A percentile compares a stretch with the other conserved stretches of the same genome.
phyloP scores from a whole-genome alignment of 176 grass and related monocot genomes.

The Cenchrus purpureus region DNA sequence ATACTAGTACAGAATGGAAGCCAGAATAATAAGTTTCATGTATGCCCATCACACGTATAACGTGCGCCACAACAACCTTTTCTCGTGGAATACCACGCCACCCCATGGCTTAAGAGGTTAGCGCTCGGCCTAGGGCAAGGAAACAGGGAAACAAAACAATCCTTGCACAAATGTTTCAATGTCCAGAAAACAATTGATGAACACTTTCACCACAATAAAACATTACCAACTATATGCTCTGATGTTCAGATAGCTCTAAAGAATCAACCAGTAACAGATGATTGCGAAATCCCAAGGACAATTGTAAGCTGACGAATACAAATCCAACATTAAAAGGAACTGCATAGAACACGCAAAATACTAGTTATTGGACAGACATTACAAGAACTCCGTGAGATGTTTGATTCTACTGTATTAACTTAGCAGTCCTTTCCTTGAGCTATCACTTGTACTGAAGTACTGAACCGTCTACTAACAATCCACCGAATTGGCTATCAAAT shows the following conservation, averaged over 20 bases:
- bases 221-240: neutral
- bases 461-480: neutral
- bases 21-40: constrained; percentile 49
- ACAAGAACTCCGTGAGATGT: neutral
- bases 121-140: constrained; percentile 84
- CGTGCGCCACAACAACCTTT: constrained; percentile 80
- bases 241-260: no score
- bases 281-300: neutral
- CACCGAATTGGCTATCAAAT: neutral
- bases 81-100: constrained; percentile 92
- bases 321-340: no score
- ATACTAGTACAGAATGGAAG: constrained; percentile 33
- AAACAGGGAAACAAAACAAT: neutral
- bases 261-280: neutral
- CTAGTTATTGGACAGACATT: no score
- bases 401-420: neutral
- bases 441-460: neutral
- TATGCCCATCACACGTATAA: constrained; percentile 84
- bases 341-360: neutral
- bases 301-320: neutral
- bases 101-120: constrained; percentile 68
- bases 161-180: neutral
- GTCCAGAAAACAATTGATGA: neutral
- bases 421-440: neutral
- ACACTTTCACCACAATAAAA: neutral